These are phyloP conservation scores for Chalciporus pseudorubinellus DNA, from an alignment of 768 basidiomycete species.

Conservation along the genomic window DNA sequence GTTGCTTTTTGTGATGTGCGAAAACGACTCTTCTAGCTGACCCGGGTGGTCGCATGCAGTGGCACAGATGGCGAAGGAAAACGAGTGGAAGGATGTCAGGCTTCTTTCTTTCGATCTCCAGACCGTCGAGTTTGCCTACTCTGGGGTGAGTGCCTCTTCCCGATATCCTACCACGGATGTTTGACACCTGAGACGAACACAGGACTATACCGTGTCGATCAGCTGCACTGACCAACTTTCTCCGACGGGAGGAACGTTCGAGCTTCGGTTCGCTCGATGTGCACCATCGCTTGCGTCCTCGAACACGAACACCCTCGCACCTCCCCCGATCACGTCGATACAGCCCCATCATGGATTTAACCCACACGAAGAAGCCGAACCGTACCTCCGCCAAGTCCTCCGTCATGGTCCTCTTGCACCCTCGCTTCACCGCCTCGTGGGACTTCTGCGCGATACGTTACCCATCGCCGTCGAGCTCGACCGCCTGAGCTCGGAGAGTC, in stretches of 20 bases:
- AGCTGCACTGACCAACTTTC: conserved; percentile 76
- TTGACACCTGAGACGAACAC: not conserved
- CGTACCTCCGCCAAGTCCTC: conserved; percentile 68
- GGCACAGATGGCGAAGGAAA: conserved; percentile 75
- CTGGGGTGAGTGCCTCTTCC: conserved; percentile 41
- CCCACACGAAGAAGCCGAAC: conserved; percentile 79
- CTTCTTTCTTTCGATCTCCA: conserved; percentile 88
- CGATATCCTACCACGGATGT: not conserved
- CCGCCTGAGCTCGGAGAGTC: conserved; percentile 28
- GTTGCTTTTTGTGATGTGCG: conserved; percentile 5
- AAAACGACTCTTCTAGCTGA: not conserved
- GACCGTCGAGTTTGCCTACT: conserved; percentile 87
- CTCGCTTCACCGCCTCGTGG: conserved; percentile 65
- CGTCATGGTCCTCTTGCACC: conserved; percentile 64
- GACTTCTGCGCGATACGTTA: conserved; percentile 70
- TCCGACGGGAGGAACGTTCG: conserved; percentile 65
- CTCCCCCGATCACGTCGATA: conserved; percentile 33
- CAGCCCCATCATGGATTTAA: conserved; percentile 38
- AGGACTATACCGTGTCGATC: conserved; percentile 79
- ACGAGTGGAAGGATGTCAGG: conserved; percentile 72
- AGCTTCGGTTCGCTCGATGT: conserved; percentile 66
- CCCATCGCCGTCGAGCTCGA: conserved; percentile 76
- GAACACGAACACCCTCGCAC: conserved; percentile 20
- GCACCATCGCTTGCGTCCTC: conserved; percentile 8
- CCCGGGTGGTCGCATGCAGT: conserved; percentile 44